Base-by-base conservation (phyloP, 306 rosid genomes). In the Fragaria vesca region DNA sequence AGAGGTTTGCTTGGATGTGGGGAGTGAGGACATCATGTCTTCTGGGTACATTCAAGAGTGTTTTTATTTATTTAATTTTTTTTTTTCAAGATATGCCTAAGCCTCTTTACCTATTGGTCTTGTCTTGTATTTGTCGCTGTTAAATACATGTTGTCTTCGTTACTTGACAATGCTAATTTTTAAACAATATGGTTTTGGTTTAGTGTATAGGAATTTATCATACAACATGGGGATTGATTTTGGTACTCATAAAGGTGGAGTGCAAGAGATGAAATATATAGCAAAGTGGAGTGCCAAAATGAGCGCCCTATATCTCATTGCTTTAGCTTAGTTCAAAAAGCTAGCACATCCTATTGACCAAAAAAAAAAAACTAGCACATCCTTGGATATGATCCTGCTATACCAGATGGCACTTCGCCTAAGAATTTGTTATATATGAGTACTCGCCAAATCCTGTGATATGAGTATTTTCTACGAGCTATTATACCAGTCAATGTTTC, bases 251-350 rank as follows among this genome's bases (percentile, higher is more conserved):
- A 54, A 18, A 54, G n/a, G 60, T 54, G 60, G 60, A 54, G 11
- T 54, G 26, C 60, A 54, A 20, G 26, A 20, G 60, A 20, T 54
- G 26, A 54, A 54, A 7, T 54, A 54, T 18, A 18, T 20, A 10
- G 60, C 11, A 54, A 54, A 20, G 12, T 20, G 26, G 26, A 54
- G 11, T 54, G 60, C 60, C 60, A 54, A 54, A 20, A 54, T 54
- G 7, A 54, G 26, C 3, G 26, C 24, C 58, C 24, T 6, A 17
- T 52, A 28, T 24, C 20, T 3, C 54, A 24, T 72, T 38, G 12
- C 62, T 76, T 45, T 66, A 52, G 61, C 60, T 71, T 67, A 21
- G 45, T 52, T 68, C 24, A 21, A 32, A 40, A 40, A 47, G 72
- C 57, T 42, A 8, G 42, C 21, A 30, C 79, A 20, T n/a, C 38